Evolutionary conservation across 108 stramenopile genomes (phyloP).

Genomic region (Nitzschia putrida): DNA sequence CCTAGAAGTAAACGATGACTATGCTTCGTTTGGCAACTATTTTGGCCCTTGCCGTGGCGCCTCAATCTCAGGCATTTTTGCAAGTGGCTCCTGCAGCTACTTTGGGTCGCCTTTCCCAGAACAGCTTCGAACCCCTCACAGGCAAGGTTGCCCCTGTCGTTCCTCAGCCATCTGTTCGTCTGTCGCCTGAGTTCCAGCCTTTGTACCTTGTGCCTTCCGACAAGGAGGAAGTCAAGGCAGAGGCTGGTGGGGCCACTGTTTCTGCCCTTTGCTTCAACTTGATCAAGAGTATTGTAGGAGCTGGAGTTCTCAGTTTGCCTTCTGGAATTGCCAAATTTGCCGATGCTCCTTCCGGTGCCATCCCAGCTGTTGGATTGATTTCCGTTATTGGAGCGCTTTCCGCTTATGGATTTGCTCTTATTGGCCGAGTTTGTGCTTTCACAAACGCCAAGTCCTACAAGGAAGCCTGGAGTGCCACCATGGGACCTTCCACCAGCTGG

Average conservation of each 20-base stretch:
- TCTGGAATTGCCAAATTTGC: constrained; percentile 93
- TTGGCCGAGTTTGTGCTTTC: constrained; percentile 82
- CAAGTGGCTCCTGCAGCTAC: no score
- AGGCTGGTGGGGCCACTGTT: constrained; percentile 54
- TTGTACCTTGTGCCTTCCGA: constrained; percentile 26
- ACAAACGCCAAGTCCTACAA: constrained; percentile 85
- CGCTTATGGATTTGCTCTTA: constrained; percentile 90
- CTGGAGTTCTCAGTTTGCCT: constrained; percentile 92
- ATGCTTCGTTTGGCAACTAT: no score
- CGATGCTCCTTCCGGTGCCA: constrained; percentile 78
- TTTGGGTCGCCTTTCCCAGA: no score
- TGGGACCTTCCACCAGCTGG: constrained; percentile 67
- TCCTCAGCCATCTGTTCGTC: no score
- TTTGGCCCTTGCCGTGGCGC: no score
- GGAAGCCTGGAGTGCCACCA: constrained; percentile 90
- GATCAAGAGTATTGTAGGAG: constrained; percentile 84
- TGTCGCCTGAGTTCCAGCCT: neutral
- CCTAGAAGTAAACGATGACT: no score
- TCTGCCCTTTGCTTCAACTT: constrained; percentile 57
- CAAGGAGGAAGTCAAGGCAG: neutral
- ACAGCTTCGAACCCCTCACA: no score
- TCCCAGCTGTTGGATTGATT: constrained; percentile 83
- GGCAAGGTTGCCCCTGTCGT: no score
- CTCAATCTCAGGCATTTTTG: no score
- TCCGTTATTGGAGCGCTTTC: constrained; percentile 78